Percentiles rank a stretch among this genome's conserved stretches.
Evolutionary conservation across 345 rosid species (phyloP).

Genomic region (thale cress (Arabidopsis thaliana)): TAIR10.1 NC_003070.9:3486501-3487000

Average conservation of each 20-base stretch:
- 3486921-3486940: conserved; percentile 13
- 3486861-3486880: conserved; percentile 6
- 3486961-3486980: neutral
- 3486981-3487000: neutral
- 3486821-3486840: conserved; percentile 19
- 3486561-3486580: conserved; percentile 64
- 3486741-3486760: conserved; percentile 21
- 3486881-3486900: conserved; percentile 26
- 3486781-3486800: conserved; percentile 8
- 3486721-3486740: conserved; percentile 34
- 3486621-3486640: conserved; percentile 71
- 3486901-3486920: conserved; percentile 4
- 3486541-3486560: conserved; percentile 62
- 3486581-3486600: conserved; percentile 73
- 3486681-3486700: conserved; percentile 60
- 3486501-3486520: conserved; percentile 58
- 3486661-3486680: conserved; percentile 45
- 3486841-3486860: conserved; percentile 2
- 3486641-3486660: conserved; percentile 55
- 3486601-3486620: conserved; percentile 73
- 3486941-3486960: conserved; percentile 33
- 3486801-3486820: neutral
- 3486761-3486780: neutral
- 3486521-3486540: conserved; percentile 48
- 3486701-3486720: conserved; percentile 48